Evolutionary conservation across 2,329 filamentous ascomycete species (phyloP).

Genomic region (Metarhizium album): DNA sequence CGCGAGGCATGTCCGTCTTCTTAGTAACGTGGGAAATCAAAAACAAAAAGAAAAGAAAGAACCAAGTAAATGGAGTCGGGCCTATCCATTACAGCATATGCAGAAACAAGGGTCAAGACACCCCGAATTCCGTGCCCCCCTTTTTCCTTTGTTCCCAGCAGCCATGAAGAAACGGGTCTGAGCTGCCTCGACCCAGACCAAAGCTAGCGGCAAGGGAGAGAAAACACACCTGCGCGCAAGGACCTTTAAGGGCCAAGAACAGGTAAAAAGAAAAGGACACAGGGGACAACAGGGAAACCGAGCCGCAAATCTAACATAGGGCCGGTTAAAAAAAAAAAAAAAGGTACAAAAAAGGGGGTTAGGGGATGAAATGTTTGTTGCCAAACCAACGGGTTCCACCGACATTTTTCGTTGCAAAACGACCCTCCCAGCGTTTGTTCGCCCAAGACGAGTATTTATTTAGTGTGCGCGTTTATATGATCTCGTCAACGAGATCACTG

Average conservation of each 20-base stretch:
- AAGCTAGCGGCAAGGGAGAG: background rate
- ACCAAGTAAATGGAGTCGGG: conserved; percentile 10
- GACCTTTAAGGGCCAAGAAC: background rate
- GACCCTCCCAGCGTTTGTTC: conserved; percentile 1
- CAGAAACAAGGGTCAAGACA: background rate
- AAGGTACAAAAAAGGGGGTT: background rate
- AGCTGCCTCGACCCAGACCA: background rate
- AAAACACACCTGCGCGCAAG: background rate
- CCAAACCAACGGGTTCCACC: conserved; percentile 10
- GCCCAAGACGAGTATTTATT: conserved; percentile 1
- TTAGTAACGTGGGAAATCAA: conserved; percentile 15
- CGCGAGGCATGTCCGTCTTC: conserved; percentile 30
- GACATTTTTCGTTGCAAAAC: conserved; percentile 3
- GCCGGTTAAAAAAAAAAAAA: background rate
- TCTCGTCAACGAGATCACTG: conserved; percentile 12
- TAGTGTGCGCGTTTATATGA: conserved; percentile 4
- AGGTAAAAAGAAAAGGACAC: background rate
- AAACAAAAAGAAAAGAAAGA: conserved; percentile 9
- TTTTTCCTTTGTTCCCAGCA: background rate
- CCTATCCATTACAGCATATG: conserved; percentile 5
- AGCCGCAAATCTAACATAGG: background rate
- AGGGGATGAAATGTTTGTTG: conserved; percentile 9
- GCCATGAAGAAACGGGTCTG: background rate
- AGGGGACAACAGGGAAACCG: background rate
- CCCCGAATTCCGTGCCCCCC: background rate